Percentiles rank a stretch among this genome's conserved stretches.
phyloP scores from a whole-genome alignment of 495 filamentous ascomycete genomes.

The Pyronema omphalodes region DNA sequence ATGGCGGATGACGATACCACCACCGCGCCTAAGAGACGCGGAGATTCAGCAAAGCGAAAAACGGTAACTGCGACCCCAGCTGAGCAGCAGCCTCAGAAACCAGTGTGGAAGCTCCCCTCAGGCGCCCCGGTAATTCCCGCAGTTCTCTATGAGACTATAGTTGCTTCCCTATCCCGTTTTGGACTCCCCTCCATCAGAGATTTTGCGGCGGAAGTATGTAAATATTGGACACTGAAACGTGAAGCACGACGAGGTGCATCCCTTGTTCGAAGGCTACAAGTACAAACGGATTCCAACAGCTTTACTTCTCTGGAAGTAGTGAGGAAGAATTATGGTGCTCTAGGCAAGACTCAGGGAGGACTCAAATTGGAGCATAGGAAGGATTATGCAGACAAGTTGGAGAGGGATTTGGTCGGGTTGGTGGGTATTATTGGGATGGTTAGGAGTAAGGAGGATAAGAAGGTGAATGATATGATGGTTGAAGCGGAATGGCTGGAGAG shows the following conservation, averaged over 20 bases:
- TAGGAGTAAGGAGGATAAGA: slow-evolving; percentile 42
- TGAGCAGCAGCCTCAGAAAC: slow-evolving; percentile 30
- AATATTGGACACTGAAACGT: slow-evolving; percentile 94
- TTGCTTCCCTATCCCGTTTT: slow-evolving; percentile 62
- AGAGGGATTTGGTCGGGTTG: slow-evolving; percentile 57
- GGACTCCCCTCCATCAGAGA: slow-evolving; percentile 69
- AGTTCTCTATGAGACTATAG: slow-evolving; percentile 61
- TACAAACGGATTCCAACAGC: slow-evolving; percentile 61
- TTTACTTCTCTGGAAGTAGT: slow-evolving; percentile 96
- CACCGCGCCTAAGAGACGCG: slow-evolving; percentile 41
- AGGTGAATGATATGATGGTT: slow-evolving; percentile 55
- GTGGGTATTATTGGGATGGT: slow-evolving; percentile 50
- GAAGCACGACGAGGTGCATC: slow-evolving; percentile 83
- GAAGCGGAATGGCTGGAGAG: slow-evolving; percentile 61
- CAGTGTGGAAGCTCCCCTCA: slow-evolving; percentile 83
- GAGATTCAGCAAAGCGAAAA: slow-evolving; percentile 48
- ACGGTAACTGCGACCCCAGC: slow-evolving; percentile 25
- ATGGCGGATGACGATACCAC: slow-evolving; percentile 15
- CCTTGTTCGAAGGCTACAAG: slow-evolving; percentile 73
- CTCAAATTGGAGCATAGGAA: slow-evolving; percentile 61
- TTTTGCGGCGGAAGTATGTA: slow-evolving; percentile 78
- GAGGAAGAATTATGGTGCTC: slow-evolving; percentile 72
- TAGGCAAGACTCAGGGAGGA: slow-evolving; percentile 60
- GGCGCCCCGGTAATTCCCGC: slow-evolving; percentile 87
- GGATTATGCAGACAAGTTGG: slow-evolving; percentile 63